phyloP scores from a whole-genome alignment of 1,284 basidiomycete genomes.

The Ceratobasidium sp. region DNA sequence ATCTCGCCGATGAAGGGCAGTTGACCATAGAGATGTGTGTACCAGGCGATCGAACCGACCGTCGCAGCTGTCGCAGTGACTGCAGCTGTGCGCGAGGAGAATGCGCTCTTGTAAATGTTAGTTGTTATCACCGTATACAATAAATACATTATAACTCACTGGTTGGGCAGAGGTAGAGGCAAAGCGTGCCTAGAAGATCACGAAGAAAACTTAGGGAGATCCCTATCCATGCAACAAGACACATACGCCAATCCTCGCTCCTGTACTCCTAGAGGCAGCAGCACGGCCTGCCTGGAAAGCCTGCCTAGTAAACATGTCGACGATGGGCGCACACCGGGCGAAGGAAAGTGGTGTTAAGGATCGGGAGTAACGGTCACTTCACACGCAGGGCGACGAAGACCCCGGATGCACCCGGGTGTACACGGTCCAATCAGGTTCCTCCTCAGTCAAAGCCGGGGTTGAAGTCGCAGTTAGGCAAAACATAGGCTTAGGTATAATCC shows the following conservation, averaged over 20 bases:
- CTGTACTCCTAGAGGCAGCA: conserved; percentile 24
- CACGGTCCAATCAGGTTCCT: conserved; percentile 24
- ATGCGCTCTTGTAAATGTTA: conserved; percentile 54
- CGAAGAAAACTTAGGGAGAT: conserved; percentile 39
- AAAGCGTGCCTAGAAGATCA: conserved; percentile 43
- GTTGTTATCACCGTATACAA: conserved; percentile 21
- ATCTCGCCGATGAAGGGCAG: conserved; percentile 89
- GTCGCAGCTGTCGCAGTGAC: conserved; percentile 83
- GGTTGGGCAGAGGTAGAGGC: conserved; percentile 46
- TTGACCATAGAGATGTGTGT: conserved; percentile 92
- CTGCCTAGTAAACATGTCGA: conserved; percentile 47
- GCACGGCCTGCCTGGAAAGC: conserved; percentile 36
- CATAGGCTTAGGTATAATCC: no score
- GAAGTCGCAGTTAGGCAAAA: no score
- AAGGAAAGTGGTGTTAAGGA: conserved; percentile 35
- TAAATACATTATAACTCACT: conserved; percentile 19
- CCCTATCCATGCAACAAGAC: neutral
- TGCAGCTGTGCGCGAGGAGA: conserved; percentile 83
- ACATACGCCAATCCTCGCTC: conserved; percentile 34
- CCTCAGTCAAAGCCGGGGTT: no score
- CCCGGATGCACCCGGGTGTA: conserved; percentile 38
- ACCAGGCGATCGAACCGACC: conserved; percentile 93
- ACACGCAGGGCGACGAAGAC: conserved; percentile 40
- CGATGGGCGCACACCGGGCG: conserved; percentile 27
- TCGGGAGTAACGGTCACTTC: conserved; percentile 36